Evolutionary conservation across 1,139 yeast species (phyloP), one percentile per base, ranked within the genome.

Genomic region (Geotrichum reessii): DNA sequence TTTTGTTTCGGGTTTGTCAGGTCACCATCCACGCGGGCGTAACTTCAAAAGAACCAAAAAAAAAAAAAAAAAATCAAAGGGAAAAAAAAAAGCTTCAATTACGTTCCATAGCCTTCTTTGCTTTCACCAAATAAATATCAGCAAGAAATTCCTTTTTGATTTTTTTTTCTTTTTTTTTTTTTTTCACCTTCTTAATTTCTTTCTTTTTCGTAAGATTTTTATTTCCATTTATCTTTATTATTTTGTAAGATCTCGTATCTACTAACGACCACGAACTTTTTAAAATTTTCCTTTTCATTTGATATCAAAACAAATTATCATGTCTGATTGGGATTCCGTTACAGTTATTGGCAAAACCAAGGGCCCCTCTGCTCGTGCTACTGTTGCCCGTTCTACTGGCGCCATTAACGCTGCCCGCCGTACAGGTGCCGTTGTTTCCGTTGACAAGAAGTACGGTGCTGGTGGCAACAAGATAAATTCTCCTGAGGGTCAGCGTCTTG

Each of bases 391-490:
- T 70, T 79, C 93, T 22, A 77, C 81, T 57, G 83, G 87, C 55
- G 88, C 86, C 70, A 79, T 93, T 71, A 93, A 93, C 72, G 96
- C 92, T 46, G 99, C 99, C 57, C 84, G 96, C 78, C 85, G 99
- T 79, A 73, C 85, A 33, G 99, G 99, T 63, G 81, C 84, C 59
- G 93, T 95, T 59, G 81, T 95, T 48, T 84, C 95, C 50, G 92
- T 93, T 51, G 99, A 93, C 75, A 93, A 93, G 83, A 93, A 92
- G 76, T 93, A 87, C 74, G 86, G 86, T 56, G 78, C 87, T 56
- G 80, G 90, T 64, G 70, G 81, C 60, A 82, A 82, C 73, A 85
- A 84, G 72, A 73, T 78, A 58, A 78, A 83, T 59, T 85, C 86
- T 68, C 87, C 91, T 44, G 99, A 93, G 71, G 99, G 98, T 58